Evolutionary conservation across 768 basidiomycete genomes (phyloP).

Genomic region (Boletus rufocinnamomeus): DNA sequence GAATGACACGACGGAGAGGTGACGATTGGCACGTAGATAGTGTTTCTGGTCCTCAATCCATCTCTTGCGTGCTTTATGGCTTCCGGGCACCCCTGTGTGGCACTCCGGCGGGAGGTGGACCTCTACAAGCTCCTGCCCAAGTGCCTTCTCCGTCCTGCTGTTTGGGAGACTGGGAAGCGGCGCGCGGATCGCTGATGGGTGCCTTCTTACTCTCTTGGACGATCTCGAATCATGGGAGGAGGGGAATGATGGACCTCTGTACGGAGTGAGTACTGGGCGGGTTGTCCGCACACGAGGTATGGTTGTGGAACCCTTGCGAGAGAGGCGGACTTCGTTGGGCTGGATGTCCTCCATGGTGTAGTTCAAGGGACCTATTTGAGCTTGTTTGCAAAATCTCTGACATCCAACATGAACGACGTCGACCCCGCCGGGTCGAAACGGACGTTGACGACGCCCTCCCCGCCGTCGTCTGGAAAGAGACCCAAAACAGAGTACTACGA

Average conservation of each 20-base stretch:
- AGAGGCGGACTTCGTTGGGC: conserved; percentile 40
- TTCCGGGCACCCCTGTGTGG: conserved; percentile 10
- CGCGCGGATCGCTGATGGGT: not conserved
- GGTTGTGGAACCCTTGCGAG: conserved; percentile 34
- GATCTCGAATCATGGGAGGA: not conserved
- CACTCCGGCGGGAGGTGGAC: conserved; percentile 17
- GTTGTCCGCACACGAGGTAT: conserved; percentile 32
- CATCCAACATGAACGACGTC: conserved; percentile 18
- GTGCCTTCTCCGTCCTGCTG: not conserved
- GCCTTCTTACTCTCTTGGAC: conserved; percentile 9
- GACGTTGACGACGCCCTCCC: conserved; percentile 4
- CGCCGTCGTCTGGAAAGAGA: conserved; percentile 20
- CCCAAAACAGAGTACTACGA: conserved; percentile 21
- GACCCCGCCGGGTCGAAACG: conserved; percentile 18
- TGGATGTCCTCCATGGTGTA: conserved; percentile 39
- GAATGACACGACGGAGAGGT: conserved; percentile 14
- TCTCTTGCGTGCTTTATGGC: conserved; percentile 7
- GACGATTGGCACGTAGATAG: conserved; percentile 6
- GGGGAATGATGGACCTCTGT: not conserved
- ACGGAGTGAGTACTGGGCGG: not conserved
- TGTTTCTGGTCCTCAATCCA: conserved; percentile 20
- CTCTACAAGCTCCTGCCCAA: conserved; percentile 2
- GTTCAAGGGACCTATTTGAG: conserved; percentile 14
- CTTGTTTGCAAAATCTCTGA: conserved; percentile 23
- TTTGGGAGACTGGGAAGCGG: not conserved